Conservation (phyloP, 495 filamentous ascomycete species). For the Astrothelium subdiscretum region DNA sequence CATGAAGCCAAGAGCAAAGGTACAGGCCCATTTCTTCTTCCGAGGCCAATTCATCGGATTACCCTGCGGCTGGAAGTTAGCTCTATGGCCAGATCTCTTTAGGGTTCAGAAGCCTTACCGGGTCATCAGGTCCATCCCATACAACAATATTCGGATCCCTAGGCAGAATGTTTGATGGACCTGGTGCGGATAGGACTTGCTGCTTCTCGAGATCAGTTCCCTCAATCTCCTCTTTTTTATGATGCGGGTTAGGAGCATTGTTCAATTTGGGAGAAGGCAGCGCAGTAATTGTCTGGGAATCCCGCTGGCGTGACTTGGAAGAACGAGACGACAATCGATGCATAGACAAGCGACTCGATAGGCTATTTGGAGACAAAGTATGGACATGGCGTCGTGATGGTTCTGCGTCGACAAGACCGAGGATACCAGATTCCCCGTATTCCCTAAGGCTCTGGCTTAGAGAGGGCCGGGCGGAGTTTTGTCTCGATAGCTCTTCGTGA, state of each 20-base stretch:
- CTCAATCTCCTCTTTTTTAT: not conserved
- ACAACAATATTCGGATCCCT: conserved; percentile 11
- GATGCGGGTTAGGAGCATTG: not conserved
- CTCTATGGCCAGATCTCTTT: too few species aligned
- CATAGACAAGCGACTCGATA: not conserved
- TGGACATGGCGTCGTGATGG: not conserved
- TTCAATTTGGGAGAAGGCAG: not conserved
- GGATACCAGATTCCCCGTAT: not conserved
- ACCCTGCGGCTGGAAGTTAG: not conserved
- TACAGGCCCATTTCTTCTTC: conserved; percentile 18
- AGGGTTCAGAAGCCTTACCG: not conserved
- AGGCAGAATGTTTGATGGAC: not conserved
- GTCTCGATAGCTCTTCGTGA: not conserved
- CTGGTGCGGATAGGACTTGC: not conserved
- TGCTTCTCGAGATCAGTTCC: conserved; percentile 14
- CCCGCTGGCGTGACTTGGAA: not conserved
- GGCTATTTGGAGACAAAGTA: not conserved
- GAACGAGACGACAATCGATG: not conserved
- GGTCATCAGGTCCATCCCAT: conserved; percentile 18
- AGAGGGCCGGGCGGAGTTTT: not conserved
- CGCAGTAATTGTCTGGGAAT: not conserved
- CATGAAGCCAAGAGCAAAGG: conserved; percentile 36
- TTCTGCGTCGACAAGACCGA: not conserved
- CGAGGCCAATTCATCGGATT: conserved; percentile 23
- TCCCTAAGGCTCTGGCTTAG: not conserved